Percentiles rank a stretch among this genome's conserved stretches.
These are phyloP conservation scores for Salix koriyanagi DNA, from an alignment of 345 rosid genomes.

Conservation along the genomic window DNA sequence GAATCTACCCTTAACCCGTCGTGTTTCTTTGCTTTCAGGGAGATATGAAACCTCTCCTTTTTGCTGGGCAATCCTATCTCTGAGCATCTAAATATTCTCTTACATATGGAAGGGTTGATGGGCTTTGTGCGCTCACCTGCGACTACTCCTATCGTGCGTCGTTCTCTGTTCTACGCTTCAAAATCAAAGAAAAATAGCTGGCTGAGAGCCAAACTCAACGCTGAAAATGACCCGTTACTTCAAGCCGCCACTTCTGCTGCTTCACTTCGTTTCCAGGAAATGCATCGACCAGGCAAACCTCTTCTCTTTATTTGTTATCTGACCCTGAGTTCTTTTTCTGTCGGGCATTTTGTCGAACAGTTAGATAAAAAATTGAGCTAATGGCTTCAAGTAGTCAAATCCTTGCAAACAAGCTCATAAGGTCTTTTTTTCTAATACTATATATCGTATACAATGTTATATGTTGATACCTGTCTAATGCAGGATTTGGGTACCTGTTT, in stretches of 20 bases:
- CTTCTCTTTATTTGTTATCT: not conserved
- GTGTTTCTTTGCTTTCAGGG: not conserved
- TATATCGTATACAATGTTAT: no score
- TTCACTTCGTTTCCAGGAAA: slow-evolving; percentile 78
- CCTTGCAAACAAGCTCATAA: not conserved
- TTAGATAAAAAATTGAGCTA: not conserved
- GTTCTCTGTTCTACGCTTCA: slow-evolving; percentile 9
- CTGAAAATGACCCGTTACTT: slow-evolving; percentile 54
- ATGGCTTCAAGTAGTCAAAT: not conserved
- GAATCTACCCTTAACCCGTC: no score
- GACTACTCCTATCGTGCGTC: slow-evolving; percentile 2
- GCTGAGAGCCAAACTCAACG: slow-evolving; percentile 41
- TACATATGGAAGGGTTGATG: slow-evolving; percentile 26
- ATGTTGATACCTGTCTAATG: no score
- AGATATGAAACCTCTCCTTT: not conserved
- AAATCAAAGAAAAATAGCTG: slow-evolving; percentile 12
- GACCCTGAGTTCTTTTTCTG: not conserved
- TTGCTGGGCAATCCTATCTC: not conserved
- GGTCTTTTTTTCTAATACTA: no score
- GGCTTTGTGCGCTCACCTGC: slow-evolving; percentile 10
- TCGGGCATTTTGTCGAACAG: slow-evolving; percentile 25
- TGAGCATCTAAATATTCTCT: not conserved
- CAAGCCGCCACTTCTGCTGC: slow-evolving; percentile 58
- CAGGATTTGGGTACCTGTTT: no score
- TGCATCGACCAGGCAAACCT: slow-evolving; percentile 53